Percentiles rank a stretch among this genome's conserved stretches.
Evolutionary conservation across 345 rosid genomes (phyloP).

Genomic region (Turritis glabra): DNA sequence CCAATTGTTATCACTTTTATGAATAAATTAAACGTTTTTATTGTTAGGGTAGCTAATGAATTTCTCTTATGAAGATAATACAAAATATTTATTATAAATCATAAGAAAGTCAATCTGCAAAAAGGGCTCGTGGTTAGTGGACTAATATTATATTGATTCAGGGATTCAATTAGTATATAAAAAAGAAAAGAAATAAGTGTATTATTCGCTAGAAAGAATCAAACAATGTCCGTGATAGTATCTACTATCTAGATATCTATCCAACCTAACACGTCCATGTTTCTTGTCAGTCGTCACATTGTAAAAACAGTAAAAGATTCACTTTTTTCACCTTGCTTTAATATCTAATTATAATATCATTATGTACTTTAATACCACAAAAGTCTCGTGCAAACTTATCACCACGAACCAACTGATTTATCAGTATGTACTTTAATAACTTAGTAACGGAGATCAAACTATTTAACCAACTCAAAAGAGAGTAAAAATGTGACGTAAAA

Average conservation of each 20-base stretch:
- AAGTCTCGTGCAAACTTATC: conserved; percentile 22
- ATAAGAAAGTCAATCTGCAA: conserved; percentile 10
- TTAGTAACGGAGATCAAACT: neutral
- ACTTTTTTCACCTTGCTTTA: neutral
- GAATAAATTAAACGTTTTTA: no score
- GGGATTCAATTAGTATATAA: neutral
- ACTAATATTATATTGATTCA: neutral
- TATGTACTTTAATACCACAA: conserved; percentile 11
- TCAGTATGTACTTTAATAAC: neutral
- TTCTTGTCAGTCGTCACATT: conserved; percentile 27
- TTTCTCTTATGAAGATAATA: neutral
- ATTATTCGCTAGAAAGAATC: conserved; percentile 13
- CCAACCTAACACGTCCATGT: neutral
- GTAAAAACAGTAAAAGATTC: conserved; percentile 5
- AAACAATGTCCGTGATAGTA: conserved; percentile 18
- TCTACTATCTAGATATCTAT: no score
- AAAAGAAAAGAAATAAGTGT: no score
- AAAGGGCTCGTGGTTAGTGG: conserved; percentile 19
- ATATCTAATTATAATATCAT: neutral
- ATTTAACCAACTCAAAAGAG: neutral
- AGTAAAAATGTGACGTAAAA: neutral
- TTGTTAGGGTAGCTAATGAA: neutral
- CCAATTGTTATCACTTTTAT: neutral
- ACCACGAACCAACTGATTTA: neutral
- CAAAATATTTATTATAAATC: neutral